Base-by-base conservation (phyloP, 768 basidiomycete species). In the Termitomyces sp. region DNA sequence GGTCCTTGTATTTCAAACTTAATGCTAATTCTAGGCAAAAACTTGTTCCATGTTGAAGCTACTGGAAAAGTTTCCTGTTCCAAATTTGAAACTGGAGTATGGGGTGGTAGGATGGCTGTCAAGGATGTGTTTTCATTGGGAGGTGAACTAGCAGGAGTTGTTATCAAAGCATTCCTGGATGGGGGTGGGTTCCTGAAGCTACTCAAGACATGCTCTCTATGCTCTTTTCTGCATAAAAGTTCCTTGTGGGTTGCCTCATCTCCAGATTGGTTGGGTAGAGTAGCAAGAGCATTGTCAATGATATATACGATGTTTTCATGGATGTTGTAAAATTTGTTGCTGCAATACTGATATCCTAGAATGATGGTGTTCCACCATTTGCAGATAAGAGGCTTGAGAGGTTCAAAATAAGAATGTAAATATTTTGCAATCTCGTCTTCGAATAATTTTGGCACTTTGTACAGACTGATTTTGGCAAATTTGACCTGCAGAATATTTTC, bases 251-350 rank as follows among this genome's bases (percentile, higher is more conserved):
- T 56, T 31, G 38, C 40, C 14, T 43, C 29, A 17, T 56, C 55
- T 42, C 20, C 43, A 32, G 40, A 14, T 15, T 25, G 40, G 15
- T 42, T 15, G 20, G 38, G 55, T 1, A 46, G 10, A 7, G 38
- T n/a, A 9, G 8, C 40, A 15, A 56, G 25, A 5, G 43, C 11
- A 5, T 56, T 31, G 11, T 56, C 31, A 5, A 56, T 14, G 32
- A 43, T 25, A 32, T 31, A 31, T 14, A 46, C n/a, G 38, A 43
- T 32, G 32, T 43, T 31, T 15, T 48, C 15, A 36, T 51, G 50
- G 17, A 59, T 59, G 32, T 59, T 20, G 25, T 59, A 52, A 20
- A 51, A 59, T 36, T 59, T 50, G 10, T 59, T n/a, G 15, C 40
- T 32, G 15, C 32, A 42, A 37, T 52, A 52, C 12, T 2, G 8